A percentile compares a stretch with the other conserved stretches of the same genome.
Evolutionary conservation across 345 rosid genomes (phyloP).

Genomic region (Linum lewisii): DNA sequence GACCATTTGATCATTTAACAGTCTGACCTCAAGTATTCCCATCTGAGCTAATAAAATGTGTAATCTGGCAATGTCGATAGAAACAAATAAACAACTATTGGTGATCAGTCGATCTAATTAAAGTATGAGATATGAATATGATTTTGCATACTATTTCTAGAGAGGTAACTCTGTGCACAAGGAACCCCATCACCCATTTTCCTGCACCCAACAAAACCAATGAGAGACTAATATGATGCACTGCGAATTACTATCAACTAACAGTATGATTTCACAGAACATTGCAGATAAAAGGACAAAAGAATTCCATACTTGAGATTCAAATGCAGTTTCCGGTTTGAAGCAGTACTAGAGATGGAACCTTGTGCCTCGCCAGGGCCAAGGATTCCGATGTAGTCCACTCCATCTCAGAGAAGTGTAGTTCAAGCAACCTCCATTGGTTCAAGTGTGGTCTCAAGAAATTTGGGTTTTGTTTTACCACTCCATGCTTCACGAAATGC

Average conservation of each 20-base stretch:
- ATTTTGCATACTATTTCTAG: conserved; percentile 38
- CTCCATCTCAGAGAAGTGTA: conserved; percentile 17
- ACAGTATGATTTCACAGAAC: too few relatives aligned
- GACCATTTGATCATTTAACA: too few relatives aligned
- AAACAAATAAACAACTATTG: not conserved
- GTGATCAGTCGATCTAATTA: not conserved
- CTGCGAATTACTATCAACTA: too few relatives aligned
- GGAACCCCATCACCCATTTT: conserved; percentile 52
- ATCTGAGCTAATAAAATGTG: conserved; percentile 36
- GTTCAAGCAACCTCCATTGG: conserved; percentile 27
- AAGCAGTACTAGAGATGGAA: conserved; percentile 12
- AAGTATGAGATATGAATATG: not conserved
- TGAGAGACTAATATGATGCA: not conserved
- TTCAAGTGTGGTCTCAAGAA: conserved; percentile 42
- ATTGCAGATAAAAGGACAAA: not conserved
- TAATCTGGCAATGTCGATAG: conserved; percentile 35
- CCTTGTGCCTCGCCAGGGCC: conserved; percentile 13
- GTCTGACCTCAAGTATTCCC: too few relatives aligned
- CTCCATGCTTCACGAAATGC: conserved; percentile 45
- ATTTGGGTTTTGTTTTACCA: conserved; percentile 35
- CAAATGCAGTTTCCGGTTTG: conserved; percentile 12
- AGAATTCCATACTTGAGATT: conserved; percentile 11
- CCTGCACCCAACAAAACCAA: conserved; percentile 20
- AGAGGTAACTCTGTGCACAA: conserved; percentile 58
- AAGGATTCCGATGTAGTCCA: conserved; percentile 38